These are phyloP conservation scores for Hanseniaspora jakobsenii DNA, from an alignment of 805 yeast species.

Conservation along the genomic window DNA sequence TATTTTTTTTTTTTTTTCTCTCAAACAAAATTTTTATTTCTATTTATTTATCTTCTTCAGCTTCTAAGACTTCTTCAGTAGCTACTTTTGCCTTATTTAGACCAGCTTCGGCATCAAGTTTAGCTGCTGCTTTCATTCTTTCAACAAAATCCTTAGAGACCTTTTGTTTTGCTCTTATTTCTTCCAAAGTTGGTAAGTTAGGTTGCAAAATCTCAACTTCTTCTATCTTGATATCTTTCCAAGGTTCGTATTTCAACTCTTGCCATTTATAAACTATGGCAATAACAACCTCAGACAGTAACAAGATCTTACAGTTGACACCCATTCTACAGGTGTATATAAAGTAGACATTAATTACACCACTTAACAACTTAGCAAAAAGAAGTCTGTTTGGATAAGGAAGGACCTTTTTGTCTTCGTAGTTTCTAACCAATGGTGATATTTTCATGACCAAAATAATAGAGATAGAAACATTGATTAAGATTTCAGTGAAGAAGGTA, in stretches of 20 bases:
- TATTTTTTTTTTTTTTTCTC: too few species aligned
- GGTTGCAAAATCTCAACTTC: conserved; percentile 32
- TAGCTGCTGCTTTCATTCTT: conserved; percentile 20
- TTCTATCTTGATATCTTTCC: conserved; percentile 34
- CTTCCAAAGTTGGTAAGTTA: conserved; percentile 33
- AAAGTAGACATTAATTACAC: conserved; percentile 22
- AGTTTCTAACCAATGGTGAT: conserved; percentile 12
- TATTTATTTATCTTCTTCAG: background rate
- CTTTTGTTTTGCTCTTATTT: conserved; percentile 31
- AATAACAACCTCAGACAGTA: conserved; percentile 34
- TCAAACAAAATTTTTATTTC: too few species aligned
- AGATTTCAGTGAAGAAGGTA: conserved; percentile 11
- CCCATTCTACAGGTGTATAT: conserved; percentile 34
- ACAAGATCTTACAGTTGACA: conserved; percentile 33
- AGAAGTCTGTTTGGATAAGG: conserved; percentile 10
- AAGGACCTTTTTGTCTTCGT: conserved; percentile 10
- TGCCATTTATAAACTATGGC: conserved; percentile 36
- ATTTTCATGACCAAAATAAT: conserved; percentile 3
- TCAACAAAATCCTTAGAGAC: conserved; percentile 33
- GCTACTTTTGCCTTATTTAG: conserved; percentile 12
- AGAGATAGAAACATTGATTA: conserved; percentile 4
- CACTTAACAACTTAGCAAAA: background rate
- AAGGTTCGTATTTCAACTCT: conserved; percentile 27
- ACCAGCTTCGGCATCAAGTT: conserved; percentile 21
- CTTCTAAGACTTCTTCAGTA: conserved; percentile 8